A percentile compares a stretch with the other conserved stretches of the same genome.
Evolutionary conservation across 176 grass and related monocot species (phyloP).

Genomic region (Musa schizocarpa): DNA sequence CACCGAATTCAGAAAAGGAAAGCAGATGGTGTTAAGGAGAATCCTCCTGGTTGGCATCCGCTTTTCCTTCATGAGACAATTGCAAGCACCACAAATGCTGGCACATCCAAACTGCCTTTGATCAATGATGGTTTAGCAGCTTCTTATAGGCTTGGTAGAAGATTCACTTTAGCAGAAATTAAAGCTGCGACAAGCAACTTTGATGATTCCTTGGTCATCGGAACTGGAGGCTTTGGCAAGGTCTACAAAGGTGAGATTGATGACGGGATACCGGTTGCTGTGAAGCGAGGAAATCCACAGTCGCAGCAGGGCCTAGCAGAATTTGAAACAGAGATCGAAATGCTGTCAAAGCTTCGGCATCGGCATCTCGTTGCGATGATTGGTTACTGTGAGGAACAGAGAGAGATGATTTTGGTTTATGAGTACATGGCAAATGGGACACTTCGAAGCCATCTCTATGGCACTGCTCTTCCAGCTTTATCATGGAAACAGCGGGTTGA

Average conservation of each 20-base stretch:
- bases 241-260: constrained; percentile 75
- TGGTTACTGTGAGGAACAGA: constrained; percentile 91
- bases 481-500: constrained; percentile 84
- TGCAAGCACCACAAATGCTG: constrained; percentile 80
- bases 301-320: constrained; percentile 77
- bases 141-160: constrained; percentile 52
- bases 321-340: constrained; percentile 94
- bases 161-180: constrained; percentile 69
- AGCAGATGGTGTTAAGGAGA: constrained; percentile 41
- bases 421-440: constrained; percentile 98
- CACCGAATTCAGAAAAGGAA: constrained; percentile 53
- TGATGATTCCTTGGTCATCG: constrained; percentile 72
- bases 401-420: constrained; percentile 89
- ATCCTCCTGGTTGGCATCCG: constrained; percentile 75
- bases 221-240: constrained; percentile 87
- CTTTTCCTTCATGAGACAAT: constrained; percentile 76
- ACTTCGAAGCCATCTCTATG: constrained; percentile 82
- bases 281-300: constrained; percentile 71
- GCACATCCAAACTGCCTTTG: constrained; percentile 29
- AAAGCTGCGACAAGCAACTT: constrained; percentile 76
- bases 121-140: constrained; percentile 34
- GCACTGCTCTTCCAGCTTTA: constrained; percentile 46
- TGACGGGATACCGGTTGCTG: constrained; percentile 51
- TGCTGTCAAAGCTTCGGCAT: constrained; percentile 92
- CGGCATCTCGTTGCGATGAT: constrained; percentile 94